phyloP scores from a whole-genome alignment of 306 rosid species.

The Malus fusca region DNA sequence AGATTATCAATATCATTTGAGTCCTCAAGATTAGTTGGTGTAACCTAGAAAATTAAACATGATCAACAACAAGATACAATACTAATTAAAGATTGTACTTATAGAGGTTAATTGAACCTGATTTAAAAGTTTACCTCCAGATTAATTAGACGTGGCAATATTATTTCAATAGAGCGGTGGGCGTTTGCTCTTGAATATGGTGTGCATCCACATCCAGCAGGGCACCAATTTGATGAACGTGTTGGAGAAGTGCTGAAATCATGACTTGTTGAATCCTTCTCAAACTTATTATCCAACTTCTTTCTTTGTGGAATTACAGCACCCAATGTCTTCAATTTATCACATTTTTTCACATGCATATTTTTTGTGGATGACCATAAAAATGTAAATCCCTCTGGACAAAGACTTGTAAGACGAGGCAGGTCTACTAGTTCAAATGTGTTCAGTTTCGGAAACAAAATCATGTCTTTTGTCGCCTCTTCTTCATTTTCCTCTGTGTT shows the following conservation, averaged over 20 bases:
- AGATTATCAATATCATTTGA: no score
- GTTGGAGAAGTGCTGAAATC: background rate
- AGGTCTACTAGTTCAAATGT: rapidly evolving
- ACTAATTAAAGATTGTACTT: no score
- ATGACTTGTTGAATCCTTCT: background rate
- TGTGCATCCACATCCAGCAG: background rate
- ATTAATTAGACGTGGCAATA: background rate
- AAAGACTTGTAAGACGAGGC: background rate
- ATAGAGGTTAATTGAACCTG: no score
- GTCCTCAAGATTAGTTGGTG: no score
- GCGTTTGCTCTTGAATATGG: background rate
- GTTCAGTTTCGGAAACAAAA: background rate
- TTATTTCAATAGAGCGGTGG: background rate
- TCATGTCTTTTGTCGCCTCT: background rate
- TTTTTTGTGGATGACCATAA: background rate
- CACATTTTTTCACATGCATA: background rate
- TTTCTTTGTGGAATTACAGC: background rate
- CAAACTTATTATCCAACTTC: background rate
- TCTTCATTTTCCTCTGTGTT: background rate
- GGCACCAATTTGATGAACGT: no score
- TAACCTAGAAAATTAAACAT: no score
- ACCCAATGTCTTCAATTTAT: background rate
- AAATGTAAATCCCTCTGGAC: background rate
- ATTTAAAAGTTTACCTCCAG: background rate
- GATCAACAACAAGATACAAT: no score